Evolutionary conservation across 2,329 filamentous ascomycete genomes (phyloP).

Genomic region (Didymella pomorum): DNA sequence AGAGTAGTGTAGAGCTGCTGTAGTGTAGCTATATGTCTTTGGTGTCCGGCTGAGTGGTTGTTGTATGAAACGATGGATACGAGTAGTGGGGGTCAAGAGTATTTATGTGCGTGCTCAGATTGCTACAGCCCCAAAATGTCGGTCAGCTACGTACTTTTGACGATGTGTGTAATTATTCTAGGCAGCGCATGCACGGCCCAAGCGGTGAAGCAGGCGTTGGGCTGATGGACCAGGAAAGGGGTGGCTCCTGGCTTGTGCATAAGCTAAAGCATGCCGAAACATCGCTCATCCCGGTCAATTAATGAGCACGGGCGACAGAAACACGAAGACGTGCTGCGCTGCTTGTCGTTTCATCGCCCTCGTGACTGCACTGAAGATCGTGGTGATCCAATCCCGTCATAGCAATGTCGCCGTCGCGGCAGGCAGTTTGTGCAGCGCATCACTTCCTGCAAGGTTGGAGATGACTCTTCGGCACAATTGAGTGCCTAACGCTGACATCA

Average conservation of each 20-base stretch:
- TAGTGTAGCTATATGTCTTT: conserved; percentile 32
- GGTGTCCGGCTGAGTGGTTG: conserved; percentile 31
- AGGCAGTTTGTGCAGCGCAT: conserved; percentile 34
- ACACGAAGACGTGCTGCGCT: conserved; percentile 47
- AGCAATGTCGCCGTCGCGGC: conserved; percentile 33
- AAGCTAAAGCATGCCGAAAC: conserved; percentile 48
- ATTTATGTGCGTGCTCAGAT: conserved; percentile 53
- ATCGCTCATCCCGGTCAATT: conserved; percentile 48
- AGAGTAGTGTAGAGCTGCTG: conserved; percentile 21
- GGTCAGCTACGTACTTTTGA: conserved; percentile 53
- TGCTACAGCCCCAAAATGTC: conserved; percentile 48
- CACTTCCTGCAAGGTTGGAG: conserved; percentile 28
- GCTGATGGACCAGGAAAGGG: conserved; percentile 50
- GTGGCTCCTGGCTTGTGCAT: conserved; percentile 50
- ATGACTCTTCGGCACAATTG: conserved; percentile 25
- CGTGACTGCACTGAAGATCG: conserved; percentile 50
- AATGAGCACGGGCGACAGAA: conserved; percentile 45
- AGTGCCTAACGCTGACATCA: conserved; percentile 47
- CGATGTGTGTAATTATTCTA: conserved; percentile 52
- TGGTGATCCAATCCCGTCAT: conserved; percentile 47
- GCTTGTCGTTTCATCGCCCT: conserved; percentile 52
- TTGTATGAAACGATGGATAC: conserved; percentile 45
- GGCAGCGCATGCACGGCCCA: conserved; percentile 48
- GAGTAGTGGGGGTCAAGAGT: conserved; percentile 43
- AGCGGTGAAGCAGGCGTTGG: conserved; percentile 53